These are phyloP conservation scores for Pythium graminicola DNA, from an alignment of 352 stramenopile species.

Conservation along the genomic window DNA sequence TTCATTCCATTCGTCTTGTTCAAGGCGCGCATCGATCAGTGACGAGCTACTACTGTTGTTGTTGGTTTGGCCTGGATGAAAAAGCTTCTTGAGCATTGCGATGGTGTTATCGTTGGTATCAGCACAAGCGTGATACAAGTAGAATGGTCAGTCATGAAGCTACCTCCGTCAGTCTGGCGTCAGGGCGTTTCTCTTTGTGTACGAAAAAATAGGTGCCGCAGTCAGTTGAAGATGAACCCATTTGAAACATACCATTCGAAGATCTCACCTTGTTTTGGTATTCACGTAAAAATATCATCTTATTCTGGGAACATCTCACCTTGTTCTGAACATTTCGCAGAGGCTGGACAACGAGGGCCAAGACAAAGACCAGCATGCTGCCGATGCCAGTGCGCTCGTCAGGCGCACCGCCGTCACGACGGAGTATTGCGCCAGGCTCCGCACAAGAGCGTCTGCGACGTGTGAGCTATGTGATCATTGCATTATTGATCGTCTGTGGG, in stretches of 20 bases:
- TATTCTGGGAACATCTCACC: slow-evolving; percentile 6
- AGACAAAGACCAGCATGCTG: slow-evolving; percentile 6
- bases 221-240: slow-evolving; percentile 6
- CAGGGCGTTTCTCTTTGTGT: not conserved
- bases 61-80: slow-evolving; percentile 25
- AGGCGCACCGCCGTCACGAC: not conserved
- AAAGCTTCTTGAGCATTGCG: slow-evolving; percentile 56
- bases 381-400: slow-evolving; percentile 9
- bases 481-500: slow-evolving; percentile 18
- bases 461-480: slow-evolving; percentile 28
- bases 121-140: not conserved
- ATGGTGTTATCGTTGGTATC: slow-evolving; percentile 3
- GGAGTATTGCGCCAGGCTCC: not conserved
- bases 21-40: not conserved
- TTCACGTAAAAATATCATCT: slow-evolving; percentile 1
- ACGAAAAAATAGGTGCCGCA: not conserved
- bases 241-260: no score
- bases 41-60: slow-evolving; percentile 11
- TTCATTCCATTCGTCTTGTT: slow-evolving; percentile 14
- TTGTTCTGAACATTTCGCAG: not conserved
- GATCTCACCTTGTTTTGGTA: slow-evolving; percentile 7
- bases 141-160: no score
- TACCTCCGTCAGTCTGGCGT: not conserved
- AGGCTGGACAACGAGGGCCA: slow-evolving; percentile 1
- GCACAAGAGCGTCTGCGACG: slow-evolving; percentile 19